Evolutionary conservation across 495 filamentous ascomycete species (phyloP).

Genomic region (Penicillium samsonianum): DNA sequence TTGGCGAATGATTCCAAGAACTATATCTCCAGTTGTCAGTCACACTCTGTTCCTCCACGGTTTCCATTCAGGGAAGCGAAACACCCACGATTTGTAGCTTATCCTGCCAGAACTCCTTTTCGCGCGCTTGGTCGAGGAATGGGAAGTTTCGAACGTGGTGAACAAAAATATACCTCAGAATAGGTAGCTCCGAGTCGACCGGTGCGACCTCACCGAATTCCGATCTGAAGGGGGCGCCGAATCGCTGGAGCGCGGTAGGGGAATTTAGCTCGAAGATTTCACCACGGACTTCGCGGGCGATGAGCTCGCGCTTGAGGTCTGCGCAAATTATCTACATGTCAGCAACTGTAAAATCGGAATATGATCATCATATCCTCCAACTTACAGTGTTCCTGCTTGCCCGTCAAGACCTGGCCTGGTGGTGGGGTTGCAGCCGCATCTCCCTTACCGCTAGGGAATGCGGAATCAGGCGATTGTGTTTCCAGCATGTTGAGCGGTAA

Average conservation of each 20-base stretch:
- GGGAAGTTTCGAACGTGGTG: constrained; percentile 97
- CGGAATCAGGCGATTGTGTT: constrained; percentile 6
- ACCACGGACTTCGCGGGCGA: constrained; percentile 81
- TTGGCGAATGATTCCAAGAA: constrained; percentile 98
- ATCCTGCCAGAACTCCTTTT: constrained; percentile 99
- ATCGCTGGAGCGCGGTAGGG: constrained; percentile 89
- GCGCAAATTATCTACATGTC: constrained; percentile 8
- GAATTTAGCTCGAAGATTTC: constrained; percentile 92
- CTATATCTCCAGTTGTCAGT: constrained; percentile 42
- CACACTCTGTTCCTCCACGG: not conserved
- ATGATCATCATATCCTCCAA: not conserved
- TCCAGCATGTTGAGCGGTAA: constrained; percentile 7
- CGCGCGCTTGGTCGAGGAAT: constrained; percentile 89
- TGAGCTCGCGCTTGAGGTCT: constrained; percentile 96
- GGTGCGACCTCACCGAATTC: constrained; percentile 90
- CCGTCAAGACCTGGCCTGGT: constrained; percentile 65
- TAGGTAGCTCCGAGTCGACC: constrained; percentile 90
- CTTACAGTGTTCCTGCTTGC: constrained; percentile 98
- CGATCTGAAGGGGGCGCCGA: constrained; percentile 92
- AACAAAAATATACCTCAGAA: constrained; percentile 95
- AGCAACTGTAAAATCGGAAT: not conserved
- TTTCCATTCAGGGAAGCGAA: not conserved
- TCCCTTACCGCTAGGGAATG: constrained; percentile 15
- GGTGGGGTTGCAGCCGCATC: constrained; percentile 35
- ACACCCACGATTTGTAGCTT: constrained; percentile 86